phyloP scores from a whole-genome alignment of 106 monocot genomes.

The Dendrobium nobile region DNA sequence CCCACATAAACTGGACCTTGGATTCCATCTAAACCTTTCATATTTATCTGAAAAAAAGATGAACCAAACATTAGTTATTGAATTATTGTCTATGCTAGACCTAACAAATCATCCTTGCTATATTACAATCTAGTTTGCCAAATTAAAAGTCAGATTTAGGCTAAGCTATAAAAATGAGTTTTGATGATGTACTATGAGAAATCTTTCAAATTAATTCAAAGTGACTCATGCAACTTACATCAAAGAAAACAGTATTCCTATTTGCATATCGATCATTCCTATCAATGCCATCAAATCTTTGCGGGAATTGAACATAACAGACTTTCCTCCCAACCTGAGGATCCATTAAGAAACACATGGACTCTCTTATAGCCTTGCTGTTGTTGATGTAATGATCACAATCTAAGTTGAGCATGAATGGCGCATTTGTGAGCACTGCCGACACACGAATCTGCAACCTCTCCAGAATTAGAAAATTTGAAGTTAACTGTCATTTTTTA shows the following conservation, averaged over 20 bases:
- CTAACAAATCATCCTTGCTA: too few relatives aligned
- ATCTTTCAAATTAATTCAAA: neutral
- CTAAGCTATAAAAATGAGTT: too few relatives aligned
- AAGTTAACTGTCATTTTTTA: neutral
- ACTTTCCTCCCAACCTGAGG: constrained; percentile 77
- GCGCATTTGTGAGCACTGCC: constrained; percentile 93
- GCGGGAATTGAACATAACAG: constrained; percentile 93
- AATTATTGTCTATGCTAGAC: too few relatives aligned
- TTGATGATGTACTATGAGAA: too few relatives aligned
- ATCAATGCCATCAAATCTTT: constrained; percentile 95
- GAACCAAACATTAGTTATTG: neutral
- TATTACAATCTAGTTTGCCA: neutral
- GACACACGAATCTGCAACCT: constrained; percentile 67
- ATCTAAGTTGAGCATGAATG: constrained; percentile 94
- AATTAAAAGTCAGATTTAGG: neutral
- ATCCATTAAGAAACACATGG: constrained; percentile 99
- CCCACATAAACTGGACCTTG: constrained; percentile 98
- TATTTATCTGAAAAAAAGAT: constrained; percentile 64
- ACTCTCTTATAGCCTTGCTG: constrained; percentile 88
- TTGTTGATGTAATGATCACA: constrained; percentile 97
- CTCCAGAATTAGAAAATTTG: neutral
- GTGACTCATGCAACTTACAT: constrained; percentile 34
- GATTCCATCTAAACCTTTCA: constrained; percentile 96
- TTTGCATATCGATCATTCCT: constrained; percentile 84
- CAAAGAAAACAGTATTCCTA: constrained; percentile 95